Conservation (phyloP, 306 rosid species). For the Rubus parviflorus region DNA sequence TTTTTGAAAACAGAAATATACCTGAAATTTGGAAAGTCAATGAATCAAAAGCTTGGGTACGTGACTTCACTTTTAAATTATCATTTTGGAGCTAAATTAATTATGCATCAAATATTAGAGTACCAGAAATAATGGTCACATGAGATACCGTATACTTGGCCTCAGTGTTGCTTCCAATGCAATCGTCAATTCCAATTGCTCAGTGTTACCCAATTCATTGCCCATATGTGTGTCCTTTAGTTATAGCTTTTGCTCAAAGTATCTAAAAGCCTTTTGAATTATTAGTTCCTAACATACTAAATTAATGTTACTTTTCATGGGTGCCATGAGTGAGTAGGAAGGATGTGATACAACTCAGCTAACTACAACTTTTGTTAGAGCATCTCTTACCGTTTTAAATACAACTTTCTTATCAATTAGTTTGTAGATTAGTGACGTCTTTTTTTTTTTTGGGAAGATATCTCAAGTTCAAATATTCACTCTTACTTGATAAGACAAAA, state of each 20-base stretch:
- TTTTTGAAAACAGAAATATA: not conserved
- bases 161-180: slow-evolving; percentile 23
- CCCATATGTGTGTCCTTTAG: not conserved
- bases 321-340: not conserved
- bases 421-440: no score
- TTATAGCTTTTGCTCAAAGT: not conserved
- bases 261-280: not conserved
- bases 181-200: slow-evolving; percentile 7
- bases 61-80: not conserved
- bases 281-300: not conserved
- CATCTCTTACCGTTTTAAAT: no score
- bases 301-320: not conserved
- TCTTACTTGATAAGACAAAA: no score
- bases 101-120: not conserved
- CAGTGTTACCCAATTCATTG: not conserved
- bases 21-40: not conserved
- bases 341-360: not conserved
- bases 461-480: no score
- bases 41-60: not conserved
- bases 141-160: not conserved
- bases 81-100: not conserved
- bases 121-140: slow-evolving; percentile 1
- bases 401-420: no score
- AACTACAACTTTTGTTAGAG: not conserved
- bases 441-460: no score